These are phyloP conservation scores for Umbelopsis sp. DNA, from an alignment of 192 early-diverging fungal species.

Conservation along the genomic window DNA sequence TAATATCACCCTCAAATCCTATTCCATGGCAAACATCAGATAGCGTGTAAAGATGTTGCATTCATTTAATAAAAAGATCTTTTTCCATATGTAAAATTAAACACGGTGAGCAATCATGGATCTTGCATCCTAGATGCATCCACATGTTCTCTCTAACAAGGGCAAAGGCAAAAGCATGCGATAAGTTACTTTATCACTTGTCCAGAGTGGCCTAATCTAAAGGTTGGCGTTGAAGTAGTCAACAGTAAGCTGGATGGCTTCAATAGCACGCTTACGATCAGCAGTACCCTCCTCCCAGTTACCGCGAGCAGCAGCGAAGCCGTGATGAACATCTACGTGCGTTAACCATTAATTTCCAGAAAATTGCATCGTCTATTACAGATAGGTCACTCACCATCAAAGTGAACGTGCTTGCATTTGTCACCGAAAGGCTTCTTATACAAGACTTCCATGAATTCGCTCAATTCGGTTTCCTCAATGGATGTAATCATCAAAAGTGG, in stretches of 20 bases:
- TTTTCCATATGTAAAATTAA: no score
- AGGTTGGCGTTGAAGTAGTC: slow-evolving; percentile 42
- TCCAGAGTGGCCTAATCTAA: neutral
- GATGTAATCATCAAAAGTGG: slow-evolving; percentile 63
- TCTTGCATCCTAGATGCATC: no score
- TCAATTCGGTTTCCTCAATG: slow-evolving; percentile 65
- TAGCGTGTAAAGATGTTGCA: no score
- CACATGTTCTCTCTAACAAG: no score
- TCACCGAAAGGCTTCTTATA: slow-evolving; percentile 50
- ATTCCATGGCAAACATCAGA: no score
- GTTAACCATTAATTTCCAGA: no score
- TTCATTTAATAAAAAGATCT: no score
- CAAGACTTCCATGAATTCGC: slow-evolving; percentile 37
- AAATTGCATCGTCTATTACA: no score
- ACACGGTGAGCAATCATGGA: no score
- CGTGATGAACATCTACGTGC: slow-evolving; percentile 47
- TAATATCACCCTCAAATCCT: no score
- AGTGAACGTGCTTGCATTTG: slow-evolving; percentile 53
- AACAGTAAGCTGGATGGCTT: slow-evolving; percentile 53
- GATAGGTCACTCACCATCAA: slow-evolving; percentile 35
- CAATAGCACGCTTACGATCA: slow-evolving; percentile 49
- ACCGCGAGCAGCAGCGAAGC: slow-evolving; percentile 59
- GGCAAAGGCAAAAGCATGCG: no score
- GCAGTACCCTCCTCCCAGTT: slow-evolving; percentile 44
- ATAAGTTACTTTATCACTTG: no score